These are phyloP conservation scores for Colletotrichum lupini DNA, from an alignment of 2,329 filamentous ascomycete genomes.

Conservation along the genomic window DNA sequence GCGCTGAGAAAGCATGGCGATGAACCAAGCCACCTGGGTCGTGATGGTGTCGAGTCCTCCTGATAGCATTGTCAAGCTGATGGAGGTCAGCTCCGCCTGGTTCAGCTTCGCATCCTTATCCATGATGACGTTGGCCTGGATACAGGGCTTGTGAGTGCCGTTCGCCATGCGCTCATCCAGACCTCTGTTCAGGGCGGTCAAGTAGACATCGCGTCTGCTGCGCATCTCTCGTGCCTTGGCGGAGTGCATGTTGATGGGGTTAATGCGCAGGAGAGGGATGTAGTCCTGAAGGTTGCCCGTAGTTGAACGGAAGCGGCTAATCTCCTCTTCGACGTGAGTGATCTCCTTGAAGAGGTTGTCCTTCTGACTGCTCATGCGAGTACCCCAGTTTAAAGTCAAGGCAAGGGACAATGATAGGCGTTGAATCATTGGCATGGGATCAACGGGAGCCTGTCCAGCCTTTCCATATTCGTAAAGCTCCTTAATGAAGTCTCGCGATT, in stretches of 20 bases:
- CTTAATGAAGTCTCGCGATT: slow-evolving; percentile 71
- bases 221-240: slow-evolving; percentile 70
- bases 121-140: slow-evolving; percentile 74
- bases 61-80: slow-evolving; percentile 75
- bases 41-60: slow-evolving; percentile 76
- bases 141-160: slow-evolving; percentile 71
- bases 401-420: slow-evolving; percentile 71
- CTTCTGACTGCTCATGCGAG: slow-evolving; percentile 65
- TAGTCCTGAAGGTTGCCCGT: slow-evolving; percentile 72
- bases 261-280: slow-evolving; percentile 67
- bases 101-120: slow-evolving; percentile 73
- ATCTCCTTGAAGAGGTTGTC: slow-evolving; percentile 71
- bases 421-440: slow-evolving; percentile 77
- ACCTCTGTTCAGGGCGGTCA: slow-evolving; percentile 66
- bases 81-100: slow-evolving; percentile 71
- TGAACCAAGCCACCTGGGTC: slow-evolving; percentile 73
- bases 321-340: slow-evolving; percentile 70
- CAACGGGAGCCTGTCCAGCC: slow-evolving; percentile 63
- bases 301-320: slow-evolving; percentile 68
- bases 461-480: slow-evolving; percentile 70
- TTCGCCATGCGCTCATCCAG: slow-evolving; percentile 70
- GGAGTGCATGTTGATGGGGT: slow-evolving; percentile 70
- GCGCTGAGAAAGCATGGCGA: slow-evolving; percentile 68
- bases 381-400: slow-evolving; percentile 74
- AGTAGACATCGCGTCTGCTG: slow-evolving; percentile 68